Evolutionary conservation across 768 basidiomycete species (phyloP), one percentile per base, ranked within the genome.

Genomic region (Pulveroboletus sp.): DNA sequence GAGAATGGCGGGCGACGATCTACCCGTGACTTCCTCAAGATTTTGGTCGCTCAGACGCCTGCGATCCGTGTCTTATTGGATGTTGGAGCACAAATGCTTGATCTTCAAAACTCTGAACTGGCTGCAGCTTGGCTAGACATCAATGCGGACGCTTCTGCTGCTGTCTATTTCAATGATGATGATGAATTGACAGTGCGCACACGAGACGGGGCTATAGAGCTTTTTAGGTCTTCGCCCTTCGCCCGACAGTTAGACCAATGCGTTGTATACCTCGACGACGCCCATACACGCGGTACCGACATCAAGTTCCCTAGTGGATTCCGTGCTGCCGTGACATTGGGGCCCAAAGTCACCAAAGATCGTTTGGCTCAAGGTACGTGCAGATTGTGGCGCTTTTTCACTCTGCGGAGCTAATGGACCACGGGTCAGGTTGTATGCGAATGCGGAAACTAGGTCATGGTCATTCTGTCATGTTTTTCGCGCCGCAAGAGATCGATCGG

Each of bases 81-180:
- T 45, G 76, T 81, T 8, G 80, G 79, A 0, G 77, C 79, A 0
- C 79, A 81, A 54, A 74, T 81, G 46, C 66, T 81, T 4, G 78
- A 81, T 35, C 53, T 75, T 47, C 58, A 63, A 16, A 81, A 78
- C 43, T 20, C 45, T 1, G 57, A 76, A 20, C 43, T 81, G 2
- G 75, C 68, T 2, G 23, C 47, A 16, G 38, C 53, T 6, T 81
- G 79, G 80, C 65, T 81, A 3, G 19, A 41, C 13, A 46, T 57
- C 27, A 42, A 38, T 20, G 12, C 11, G 1, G 43, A 49, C 16
- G 41, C 45, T 4, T 26, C 26, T 34, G 65, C 56, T 0, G 68
- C 65, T 1, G 45, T 68, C 17, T 66, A 68, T 47, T 61, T 69
- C 29, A 39, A 55, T 12, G 55, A 60, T 4, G 16, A 51, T 0